Evolutionary conservation across 257 asterid species (phyloP).

Genomic region (Rehmannia glutinosa): DNA sequence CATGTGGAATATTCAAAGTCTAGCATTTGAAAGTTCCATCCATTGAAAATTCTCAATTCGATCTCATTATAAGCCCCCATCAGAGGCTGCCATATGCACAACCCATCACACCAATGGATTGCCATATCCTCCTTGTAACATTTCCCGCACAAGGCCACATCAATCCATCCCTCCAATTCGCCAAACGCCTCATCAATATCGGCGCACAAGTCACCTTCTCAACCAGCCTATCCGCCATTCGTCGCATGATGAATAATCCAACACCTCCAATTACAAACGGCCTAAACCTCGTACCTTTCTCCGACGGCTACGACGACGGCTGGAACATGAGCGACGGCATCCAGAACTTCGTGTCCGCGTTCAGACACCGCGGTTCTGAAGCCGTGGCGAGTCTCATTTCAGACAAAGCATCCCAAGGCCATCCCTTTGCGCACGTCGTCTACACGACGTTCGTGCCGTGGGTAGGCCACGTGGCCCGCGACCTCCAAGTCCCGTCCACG

Average conservation of each 20-base stretch:
- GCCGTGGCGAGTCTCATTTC: slow-evolving; percentile 18
- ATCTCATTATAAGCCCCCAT: too few relatives aligned
- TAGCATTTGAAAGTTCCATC: too few relatives aligned
- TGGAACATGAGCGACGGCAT: neutral
- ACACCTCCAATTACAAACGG: too few relatives aligned
- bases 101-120: neutral
- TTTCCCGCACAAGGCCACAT: slow-evolving; percentile 60
- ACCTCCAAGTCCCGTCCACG: slow-evolving; percentile 18
- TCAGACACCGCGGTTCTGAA: slow-evolving; percentile 4
- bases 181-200: slow-evolving; percentile 34
- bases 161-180: slow-evolving; percentile 60
- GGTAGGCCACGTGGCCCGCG: slow-evolving; percentile 26
- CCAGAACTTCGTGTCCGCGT: neutral
- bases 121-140: slow-evolving; percentile 8
- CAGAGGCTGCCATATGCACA: too few relatives aligned
- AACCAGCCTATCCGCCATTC: too few relatives aligned
- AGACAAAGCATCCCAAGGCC: slow-evolving; percentile 3
- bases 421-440: slow-evolving; percentile 18
- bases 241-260: too few relatives aligned
- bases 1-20: too few relatives aligned
- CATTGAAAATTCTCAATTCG: too few relatives aligned
- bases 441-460: slow-evolving; percentile 26
- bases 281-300: slow-evolving; percentile 25
- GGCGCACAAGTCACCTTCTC: slow-evolving; percentile 26
- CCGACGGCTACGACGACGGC: slow-evolving; percentile 28